Evolutionary conservation across 2,329 filamentous ascomycete genomes (phyloP), one percentile per base, ranked within the genome.

Genomic region (Arthrobotrys pseudoclavata): DNA sequence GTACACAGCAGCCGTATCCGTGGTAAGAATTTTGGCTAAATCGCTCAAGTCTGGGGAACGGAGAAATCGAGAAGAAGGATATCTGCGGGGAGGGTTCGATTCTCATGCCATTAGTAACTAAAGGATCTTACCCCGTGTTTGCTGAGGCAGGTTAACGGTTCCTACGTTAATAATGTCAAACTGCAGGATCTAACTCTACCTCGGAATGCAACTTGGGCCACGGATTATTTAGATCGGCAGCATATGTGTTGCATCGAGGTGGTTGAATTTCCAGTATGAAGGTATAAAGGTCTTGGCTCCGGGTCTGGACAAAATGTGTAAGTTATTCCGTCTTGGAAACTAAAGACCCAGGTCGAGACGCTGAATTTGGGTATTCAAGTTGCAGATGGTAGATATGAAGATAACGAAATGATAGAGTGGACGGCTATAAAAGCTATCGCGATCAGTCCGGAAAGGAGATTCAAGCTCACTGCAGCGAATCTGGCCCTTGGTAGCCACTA

Each of bases 321-420:
- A 72, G 69, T 72, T 66, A 48, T 57, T 66, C 60, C 61, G 69
- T 72, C 69, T 72, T 72, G 69, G 69, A 66, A 72, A 22, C 31
- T 53, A 18, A 45, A 24, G 18, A 20, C 26, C 42, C 61, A 26
- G 45, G 31, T 29, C 22, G 12, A 31, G 45, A 57, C 45, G 24
- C 47, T 22, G 42, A 37, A 47, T 53, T 70, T 22, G 5, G 45
- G 12, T 47, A 15, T 31, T 52, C 34, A 20, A 34, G 5, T n/a
- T 48, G 29, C 12, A 31, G n/a, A 20, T 24, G 2, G 26, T 42
- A 7, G 22, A 24, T 26, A 62, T 37, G n/a, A 45, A 34, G 48
- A 20, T 66, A 40, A 24, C 18, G 10, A 42, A 34, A 1, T 13
- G 24, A 34, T 45, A 13, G 18, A 18, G 22, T 13, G 13, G 7